Conservation (phyloP, 257 asterid genomes). For the Ilex asprella region DNA sequence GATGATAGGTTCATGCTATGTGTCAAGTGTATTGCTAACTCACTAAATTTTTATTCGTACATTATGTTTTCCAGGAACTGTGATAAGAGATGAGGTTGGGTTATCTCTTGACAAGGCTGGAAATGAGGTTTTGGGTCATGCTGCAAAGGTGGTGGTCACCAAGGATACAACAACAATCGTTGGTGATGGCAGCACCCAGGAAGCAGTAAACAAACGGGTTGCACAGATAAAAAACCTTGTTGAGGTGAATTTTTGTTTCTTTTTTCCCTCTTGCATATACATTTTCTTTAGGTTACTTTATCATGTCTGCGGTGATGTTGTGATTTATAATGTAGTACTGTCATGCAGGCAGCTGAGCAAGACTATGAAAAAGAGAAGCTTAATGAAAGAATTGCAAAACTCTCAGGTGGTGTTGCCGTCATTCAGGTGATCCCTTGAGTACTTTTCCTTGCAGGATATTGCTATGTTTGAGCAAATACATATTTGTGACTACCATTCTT, state of each 20-base stretch:
- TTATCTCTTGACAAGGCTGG: constrained; percentile 26
- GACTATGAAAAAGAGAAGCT: constrained; percentile 23
- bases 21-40: neutral
- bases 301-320: neutral
- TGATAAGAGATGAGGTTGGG: constrained; percentile 29
- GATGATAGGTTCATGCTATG: neutral
- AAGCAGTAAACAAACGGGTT: neutral
- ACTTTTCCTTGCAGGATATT: neutral
- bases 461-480: neutral
- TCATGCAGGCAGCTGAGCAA: neutral
- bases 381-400: constrained; percentile 37
- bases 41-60: neutral
- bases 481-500: neutral
- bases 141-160: constrained; percentile 1
- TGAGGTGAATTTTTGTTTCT: neutral
- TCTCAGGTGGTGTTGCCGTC: constrained; percentile 53
- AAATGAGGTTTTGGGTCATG: neutral
- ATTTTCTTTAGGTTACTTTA: neutral
- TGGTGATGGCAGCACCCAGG: constrained; percentile 6
- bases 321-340: neutral
- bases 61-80: constrained; percentile 19
- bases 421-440: neutral
- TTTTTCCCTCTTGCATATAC: neutral
- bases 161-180: constrained; percentile 1
- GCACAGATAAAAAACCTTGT: neutral